Evolutionary conservation across 768 basidiomycete genomes (phyloP).

Genomic region (Auriscalpium microsporum): DNA sequence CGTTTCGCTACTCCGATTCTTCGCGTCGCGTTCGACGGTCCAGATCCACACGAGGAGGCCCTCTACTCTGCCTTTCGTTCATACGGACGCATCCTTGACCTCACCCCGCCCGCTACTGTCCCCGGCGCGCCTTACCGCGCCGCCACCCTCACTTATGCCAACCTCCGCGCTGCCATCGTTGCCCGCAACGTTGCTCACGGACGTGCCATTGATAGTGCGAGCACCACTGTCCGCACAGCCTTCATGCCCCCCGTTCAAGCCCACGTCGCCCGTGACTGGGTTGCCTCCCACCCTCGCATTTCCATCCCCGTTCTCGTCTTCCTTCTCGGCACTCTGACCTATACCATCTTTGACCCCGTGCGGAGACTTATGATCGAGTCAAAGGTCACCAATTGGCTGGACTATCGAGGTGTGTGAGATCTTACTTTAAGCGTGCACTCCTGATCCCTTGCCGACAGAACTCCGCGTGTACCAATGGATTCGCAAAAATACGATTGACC

Average conservation of each 20-base stretch:
- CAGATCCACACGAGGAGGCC: conserved; percentile 73
- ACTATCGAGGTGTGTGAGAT: conserved; percentile 51
- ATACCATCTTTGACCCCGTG: conserved; percentile 91
- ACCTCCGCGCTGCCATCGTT: conserved; percentile 60
- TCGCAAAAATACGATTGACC: conserved; percentile 48
- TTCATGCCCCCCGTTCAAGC: conserved; percentile 62
- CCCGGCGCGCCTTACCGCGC: conserved; percentile 62
- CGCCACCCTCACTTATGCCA: conserved; percentile 53
- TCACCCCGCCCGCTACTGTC: conserved; percentile 50
- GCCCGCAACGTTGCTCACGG: conserved; percentile 82
- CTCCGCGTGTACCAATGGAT: conserved; percentile 47
- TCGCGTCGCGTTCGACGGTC: conserved; percentile 80
- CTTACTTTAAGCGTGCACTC: not conserved
- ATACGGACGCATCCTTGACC: conserved; percentile 70
- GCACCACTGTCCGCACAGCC: conserved; percentile 41
- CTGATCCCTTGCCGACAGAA: not conserved
- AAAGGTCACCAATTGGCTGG: conserved; percentile 79
- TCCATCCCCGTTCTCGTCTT: conserved; percentile 76
- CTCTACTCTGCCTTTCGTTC: conserved; percentile 76
- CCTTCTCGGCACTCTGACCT: conserved; percentile 82
- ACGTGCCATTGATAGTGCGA: conserved; percentile 23
- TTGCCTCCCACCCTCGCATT: conserved; percentile 79
- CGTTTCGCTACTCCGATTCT: conserved; percentile 68
- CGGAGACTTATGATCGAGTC: conserved; percentile 76
- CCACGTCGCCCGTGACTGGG: conserved; percentile 68